phyloP scores from a whole-genome alignment of 805 yeast genomes.

The Suhomyces xylopsoci region DNA sequence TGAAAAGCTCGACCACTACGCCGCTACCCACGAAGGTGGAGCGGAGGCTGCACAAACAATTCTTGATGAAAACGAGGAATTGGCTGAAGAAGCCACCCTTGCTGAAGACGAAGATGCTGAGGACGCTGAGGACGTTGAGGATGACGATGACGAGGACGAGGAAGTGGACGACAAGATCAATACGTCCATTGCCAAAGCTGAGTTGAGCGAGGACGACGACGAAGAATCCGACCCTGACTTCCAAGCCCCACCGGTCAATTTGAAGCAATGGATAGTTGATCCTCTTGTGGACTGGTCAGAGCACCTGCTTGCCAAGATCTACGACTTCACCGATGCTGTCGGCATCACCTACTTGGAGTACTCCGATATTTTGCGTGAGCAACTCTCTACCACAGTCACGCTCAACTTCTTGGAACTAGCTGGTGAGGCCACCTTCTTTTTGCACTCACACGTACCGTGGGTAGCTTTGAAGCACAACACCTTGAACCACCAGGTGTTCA shows the following conservation, averaged over 20 bases:
- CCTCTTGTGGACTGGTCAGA: constrained; percentile 34
- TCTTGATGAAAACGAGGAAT: constrained; percentile 18
- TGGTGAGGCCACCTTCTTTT: constrained; percentile 30
- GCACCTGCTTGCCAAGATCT: constrained; percentile 19
- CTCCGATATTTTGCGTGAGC: constrained; percentile 38
- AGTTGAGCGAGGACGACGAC: constrained; percentile 19
- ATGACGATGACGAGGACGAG: constrained; percentile 7
- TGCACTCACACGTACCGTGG: constrained; percentile 33
- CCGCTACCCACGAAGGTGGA: constrained; percentile 24
- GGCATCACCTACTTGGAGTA: constrained; percentile 35
- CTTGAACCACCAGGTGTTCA: constrained; percentile 34
- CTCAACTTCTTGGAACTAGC: constrained; percentile 31
- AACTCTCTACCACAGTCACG: constrained; percentile 34
- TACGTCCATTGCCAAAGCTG: constrained; percentile 9
- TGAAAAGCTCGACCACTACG: constrained; percentile 33
- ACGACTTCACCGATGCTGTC: constrained; percentile 31
- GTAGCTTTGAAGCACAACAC: constrained; percentile 34
- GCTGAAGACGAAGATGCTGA: constrained; percentile 16
- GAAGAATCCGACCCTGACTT: constrained; percentile 37
- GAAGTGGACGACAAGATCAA: constrained; percentile 4
- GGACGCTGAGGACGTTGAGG: constrained; percentile 10
- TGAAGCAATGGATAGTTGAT: constrained; percentile 37
- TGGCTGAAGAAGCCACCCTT: constrained; percentile 17
- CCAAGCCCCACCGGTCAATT: constrained; percentile 35
- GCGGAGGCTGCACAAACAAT: constrained; percentile 15